A percentile compares a stretch with the other conserved stretches of the same genome.
Conservation (phyloP, 345 rosid genomes). For the Linum trigynum region DNA sequence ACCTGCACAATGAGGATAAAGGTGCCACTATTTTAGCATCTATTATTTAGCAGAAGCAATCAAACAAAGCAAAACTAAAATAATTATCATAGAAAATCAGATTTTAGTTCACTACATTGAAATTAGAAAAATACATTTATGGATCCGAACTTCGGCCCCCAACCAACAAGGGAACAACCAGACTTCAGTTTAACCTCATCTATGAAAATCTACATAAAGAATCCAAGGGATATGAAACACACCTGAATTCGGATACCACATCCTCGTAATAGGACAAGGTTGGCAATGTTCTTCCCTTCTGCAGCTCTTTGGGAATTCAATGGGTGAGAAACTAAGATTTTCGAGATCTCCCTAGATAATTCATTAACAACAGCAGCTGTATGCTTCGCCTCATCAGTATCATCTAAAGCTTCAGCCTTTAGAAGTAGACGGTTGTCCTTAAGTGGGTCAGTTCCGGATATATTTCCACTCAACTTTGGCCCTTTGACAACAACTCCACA, state of each 20-base stretch:
- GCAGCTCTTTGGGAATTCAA: slow-evolving; percentile 57
- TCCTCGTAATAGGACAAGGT: slow-evolving; percentile 82
- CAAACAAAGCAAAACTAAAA: too few species aligned
- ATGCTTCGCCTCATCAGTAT: slow-evolving; percentile 75
- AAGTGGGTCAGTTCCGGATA: slow-evolving; percentile 94
- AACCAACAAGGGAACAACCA: too few species aligned
- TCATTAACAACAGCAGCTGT: slow-evolving; percentile 79
- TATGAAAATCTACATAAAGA: too few species aligned
- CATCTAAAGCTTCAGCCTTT: slow-evolving; percentile 71
- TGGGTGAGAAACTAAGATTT: slow-evolving; percentile 62
- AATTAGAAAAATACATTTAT: too few species aligned
- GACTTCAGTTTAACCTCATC: too few species aligned
- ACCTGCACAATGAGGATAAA: slow-evolving; percentile 33
- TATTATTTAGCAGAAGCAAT: background rate
- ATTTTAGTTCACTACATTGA: too few species aligned
- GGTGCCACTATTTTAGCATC: background rate
- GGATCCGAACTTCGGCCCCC: too few species aligned
- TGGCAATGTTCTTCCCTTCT: slow-evolving; percentile 79
- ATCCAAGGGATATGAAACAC: background rate
- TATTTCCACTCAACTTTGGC: slow-evolving; percentile 78
- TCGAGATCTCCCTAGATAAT: slow-evolving; percentile 70
- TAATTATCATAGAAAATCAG: too few species aligned
- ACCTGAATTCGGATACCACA: slow-evolving; percentile 98
- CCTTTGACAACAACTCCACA: slow-evolving; percentile 98
- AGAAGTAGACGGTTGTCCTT: slow-evolving; percentile 77